Conservation (phyloP, 2,329 filamentous ascomycete species). For the Neofusicoccum sp. region DNA sequence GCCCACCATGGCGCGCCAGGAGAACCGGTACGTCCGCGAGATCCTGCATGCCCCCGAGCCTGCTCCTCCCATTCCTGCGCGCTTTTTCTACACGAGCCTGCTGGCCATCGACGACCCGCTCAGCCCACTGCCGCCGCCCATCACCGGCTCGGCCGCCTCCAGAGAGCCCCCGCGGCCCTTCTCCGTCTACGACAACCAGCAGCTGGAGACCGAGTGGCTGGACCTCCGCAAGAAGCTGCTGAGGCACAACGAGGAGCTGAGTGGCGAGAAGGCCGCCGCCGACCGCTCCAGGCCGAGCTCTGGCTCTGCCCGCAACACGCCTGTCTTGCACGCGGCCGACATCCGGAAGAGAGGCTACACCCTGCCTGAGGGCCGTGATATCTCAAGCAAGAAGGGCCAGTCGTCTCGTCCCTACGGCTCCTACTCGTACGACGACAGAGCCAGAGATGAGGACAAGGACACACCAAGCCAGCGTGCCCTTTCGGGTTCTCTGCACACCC, state of each 20-base stretch:
- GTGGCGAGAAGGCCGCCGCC: constrained; percentile 31
- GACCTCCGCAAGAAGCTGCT: constrained; percentile 53
- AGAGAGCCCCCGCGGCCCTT: constrained; percentile 73
- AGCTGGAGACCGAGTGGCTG: constrained; percentile 76
- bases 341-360: constrained; percentile 12
- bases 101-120: constrained; percentile 86
- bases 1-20: constrained; percentile 21
- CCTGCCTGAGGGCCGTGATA: not conserved
- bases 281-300: constrained; percentile 6
- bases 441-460: constrained; percentile 25
- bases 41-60: constrained; percentile 40
- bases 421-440: constrained; percentile 20
- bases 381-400: constrained; percentile 1
- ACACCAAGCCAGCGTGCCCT: constrained; percentile 22
- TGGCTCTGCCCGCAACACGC: constrained; percentile 23
- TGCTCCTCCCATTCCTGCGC: constrained; percentile 34
- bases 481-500: constrained; percentile 30
- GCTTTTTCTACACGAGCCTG: constrained; percentile 79
- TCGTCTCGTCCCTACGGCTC: constrained; percentile 10
- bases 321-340: not conserved
- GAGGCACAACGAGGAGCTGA: constrained; percentile 41
- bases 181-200: constrained; percentile 72
- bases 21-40: constrained; percentile 47
- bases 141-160: constrained; percentile 45
- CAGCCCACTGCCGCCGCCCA: constrained; percentile 60